Evolutionary conservation across 345 rosid species (phyloP).

Genomic region (Eutrema heterophyllum): DNA sequence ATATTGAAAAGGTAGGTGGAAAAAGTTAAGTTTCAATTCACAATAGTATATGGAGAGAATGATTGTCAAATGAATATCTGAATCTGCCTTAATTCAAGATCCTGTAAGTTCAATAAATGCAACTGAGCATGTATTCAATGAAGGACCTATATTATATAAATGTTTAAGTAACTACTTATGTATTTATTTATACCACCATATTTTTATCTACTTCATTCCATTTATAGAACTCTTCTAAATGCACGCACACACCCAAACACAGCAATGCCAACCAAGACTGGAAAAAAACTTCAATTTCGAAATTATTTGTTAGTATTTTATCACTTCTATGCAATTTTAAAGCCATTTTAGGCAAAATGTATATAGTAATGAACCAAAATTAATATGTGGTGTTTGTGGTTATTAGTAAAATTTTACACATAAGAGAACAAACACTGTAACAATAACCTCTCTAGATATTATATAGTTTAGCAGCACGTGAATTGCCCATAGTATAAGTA

Average conservation of each 20-base stretch:
- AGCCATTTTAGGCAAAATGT: conserved; percentile 11
- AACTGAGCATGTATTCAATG: conserved; percentile 40
- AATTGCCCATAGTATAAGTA: conserved; percentile 33
- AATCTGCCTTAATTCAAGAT: conserved; percentile 21
- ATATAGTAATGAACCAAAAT: not conserved
- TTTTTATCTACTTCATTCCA: conserved; percentile 5
- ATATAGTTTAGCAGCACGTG: conserved; percentile 61
- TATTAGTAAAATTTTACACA: conserved; percentile 9
- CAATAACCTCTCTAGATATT: conserved; percentile 37
- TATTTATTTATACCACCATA: not conserved
- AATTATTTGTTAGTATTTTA: not conserved
- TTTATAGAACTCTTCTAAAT: conserved; percentile 25
- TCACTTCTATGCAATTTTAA: not conserved
- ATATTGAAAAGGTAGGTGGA: conserved; percentile 28
- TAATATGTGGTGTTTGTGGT: conserved; percentile 1
- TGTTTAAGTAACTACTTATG: not conserved
- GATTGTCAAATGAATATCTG: conserved; percentile 38
- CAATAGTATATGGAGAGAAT: conserved; percentile 20
- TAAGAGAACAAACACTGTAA: conserved; percentile 57
- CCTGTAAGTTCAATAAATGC: conserved; percentile 55
- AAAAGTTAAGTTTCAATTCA: conserved; percentile 18
- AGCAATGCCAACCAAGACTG: conserved; percentile 19
- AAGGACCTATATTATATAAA: conserved; percentile 3
- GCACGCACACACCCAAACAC: conserved; percentile 26
- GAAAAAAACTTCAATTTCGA: not conserved